These are phyloP conservation scores for Aspergillus sp. DNA, from an alignment of 2,329 filamentous ascomycete genomes.

Conservation along the genomic window DNA sequence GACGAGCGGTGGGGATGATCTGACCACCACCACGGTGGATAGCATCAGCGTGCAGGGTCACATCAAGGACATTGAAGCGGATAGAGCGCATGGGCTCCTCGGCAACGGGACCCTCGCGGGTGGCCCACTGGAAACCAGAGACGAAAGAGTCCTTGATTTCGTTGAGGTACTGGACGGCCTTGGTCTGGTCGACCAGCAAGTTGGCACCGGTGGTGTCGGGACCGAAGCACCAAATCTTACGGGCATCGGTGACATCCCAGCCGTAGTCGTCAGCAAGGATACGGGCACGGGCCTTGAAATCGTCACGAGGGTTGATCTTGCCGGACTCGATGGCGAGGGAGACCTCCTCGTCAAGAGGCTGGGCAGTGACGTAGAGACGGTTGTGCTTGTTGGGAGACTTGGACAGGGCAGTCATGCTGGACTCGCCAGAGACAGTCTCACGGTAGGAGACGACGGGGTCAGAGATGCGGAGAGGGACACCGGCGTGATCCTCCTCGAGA, in stretches of 20 bases:
- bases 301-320: constrained; percentile 92
- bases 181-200: constrained; percentile 98
- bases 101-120: constrained; percentile 92
- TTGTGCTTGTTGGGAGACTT: constrained; percentile 99
- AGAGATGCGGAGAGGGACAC: constrained; percentile 95
- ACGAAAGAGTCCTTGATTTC: constrained; percentile 99
- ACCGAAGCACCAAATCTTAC: constrained; percentile 99
- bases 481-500: constrained; percentile 98
- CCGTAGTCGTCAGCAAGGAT: constrained; percentile 93
- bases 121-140: constrained; percentile 99
- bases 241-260: constrained; percentile 99
- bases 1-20: constrained; percentile 95
- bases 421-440: constrained; percentile 84
- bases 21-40: constrained; percentile 99
- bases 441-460: constrained; percentile 98
- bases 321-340: constrained; percentile 84
- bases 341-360: constrained; percentile 90
- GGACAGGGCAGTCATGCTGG: constrained; percentile 93
- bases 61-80: constrained; percentile 99
- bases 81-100: constrained; percentile 97
- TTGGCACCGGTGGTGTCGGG: constrained; percentile 97
- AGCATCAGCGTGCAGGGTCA: constrained; percentile 98
- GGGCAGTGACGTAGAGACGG: constrained; percentile 94
- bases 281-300: constrained; percentile 98
- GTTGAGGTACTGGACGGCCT: constrained; percentile 99